Evolutionary conservation across 768 basidiomycete genomes (phyloP).

Genomic region (Fistulinella prunicolor): DNA sequence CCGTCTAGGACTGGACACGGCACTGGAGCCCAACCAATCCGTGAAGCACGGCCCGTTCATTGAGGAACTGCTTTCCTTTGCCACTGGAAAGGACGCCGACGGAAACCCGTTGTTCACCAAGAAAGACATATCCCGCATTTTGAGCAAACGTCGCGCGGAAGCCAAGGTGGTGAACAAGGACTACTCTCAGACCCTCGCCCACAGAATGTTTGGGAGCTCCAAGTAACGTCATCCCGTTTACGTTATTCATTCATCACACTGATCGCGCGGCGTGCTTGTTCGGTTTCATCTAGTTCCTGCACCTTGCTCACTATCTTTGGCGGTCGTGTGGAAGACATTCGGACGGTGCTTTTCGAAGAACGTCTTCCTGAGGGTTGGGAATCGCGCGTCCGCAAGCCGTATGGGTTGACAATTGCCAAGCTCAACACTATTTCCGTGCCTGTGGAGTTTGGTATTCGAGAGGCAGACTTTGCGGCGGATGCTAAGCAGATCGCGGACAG

Average conservation of each 20-base stretch:
- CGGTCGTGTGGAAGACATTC: not conserved
- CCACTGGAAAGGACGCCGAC: conserved; percentile 54
- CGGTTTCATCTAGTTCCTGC: not conserved
- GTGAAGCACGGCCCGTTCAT: conserved; percentile 49
- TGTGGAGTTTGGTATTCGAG: conserved; percentile 14
- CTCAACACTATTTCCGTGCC: conserved; percentile 42
- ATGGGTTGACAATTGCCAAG: conserved; percentile 56
- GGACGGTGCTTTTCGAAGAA: conserved; percentile 51
- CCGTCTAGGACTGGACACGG: conserved; percentile 51
- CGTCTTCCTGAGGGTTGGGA: conserved; percentile 73
- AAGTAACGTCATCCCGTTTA: not conserved
- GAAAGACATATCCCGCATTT: conserved; percentile 55
- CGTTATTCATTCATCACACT: not conserved
- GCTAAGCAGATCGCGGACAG: not conserved
- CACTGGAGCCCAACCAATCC: conserved; percentile 48
- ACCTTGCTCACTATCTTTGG: not conserved
- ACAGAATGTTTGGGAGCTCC: not conserved
- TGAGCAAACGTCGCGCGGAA: conserved; percentile 60
- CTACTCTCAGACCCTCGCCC: not conserved
- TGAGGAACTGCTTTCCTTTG: conserved; percentile 53
- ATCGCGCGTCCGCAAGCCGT: conserved; percentile 47
- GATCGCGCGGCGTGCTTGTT: too few species aligned
- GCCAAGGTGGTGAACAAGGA: conserved; percentile 25
- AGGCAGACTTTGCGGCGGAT: conserved; percentile 13
- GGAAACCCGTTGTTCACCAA: conserved; percentile 50